These are phyloP conservation scores for Fusarium sp. DNA, from an alignment of 2,329 filamentous ascomycete species.

Conservation along the genomic window DNA sequence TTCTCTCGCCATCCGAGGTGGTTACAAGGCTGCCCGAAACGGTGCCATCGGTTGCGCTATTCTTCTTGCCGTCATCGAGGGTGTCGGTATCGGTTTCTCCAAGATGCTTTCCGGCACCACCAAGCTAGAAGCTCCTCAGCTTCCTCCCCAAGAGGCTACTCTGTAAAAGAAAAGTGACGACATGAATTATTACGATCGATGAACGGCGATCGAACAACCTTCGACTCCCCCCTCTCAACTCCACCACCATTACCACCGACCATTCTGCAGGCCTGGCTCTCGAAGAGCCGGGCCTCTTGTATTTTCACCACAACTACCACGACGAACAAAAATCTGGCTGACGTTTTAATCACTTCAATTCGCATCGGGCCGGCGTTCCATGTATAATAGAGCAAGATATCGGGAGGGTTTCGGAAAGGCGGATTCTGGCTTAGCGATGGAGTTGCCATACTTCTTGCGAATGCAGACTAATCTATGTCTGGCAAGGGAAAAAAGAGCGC, in stretches of 20 bases:
- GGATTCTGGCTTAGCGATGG: constrained; percentile 48
- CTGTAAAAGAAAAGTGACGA: constrained; percentile 44
- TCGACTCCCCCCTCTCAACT: constrained; percentile 48
- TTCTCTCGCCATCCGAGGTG: constrained; percentile 90
- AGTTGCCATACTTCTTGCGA: constrained; percentile 43
- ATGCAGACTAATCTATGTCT: constrained; percentile 35
- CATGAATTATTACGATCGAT: constrained; percentile 29
- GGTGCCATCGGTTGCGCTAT: constrained; percentile 97
- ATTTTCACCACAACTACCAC: constrained; percentile 36
- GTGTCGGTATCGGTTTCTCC: constrained; percentile 95
- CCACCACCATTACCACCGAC: constrained; percentile 36
- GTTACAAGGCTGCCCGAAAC: constrained; percentile 92
- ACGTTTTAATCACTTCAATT: constrained; percentile 42
- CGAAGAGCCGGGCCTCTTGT: constrained; percentile 35
- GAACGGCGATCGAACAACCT: constrained; percentile 25
- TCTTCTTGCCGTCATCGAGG: constrained; percentile 95
- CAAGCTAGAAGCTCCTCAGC: constrained; percentile 75
- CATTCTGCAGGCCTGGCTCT: constrained; percentile 23
- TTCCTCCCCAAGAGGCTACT: constrained; percentile 52
- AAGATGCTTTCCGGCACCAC: constrained; percentile 94
- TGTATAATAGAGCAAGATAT: constrained; percentile 52
- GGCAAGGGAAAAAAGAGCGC: constrained; percentile 29
- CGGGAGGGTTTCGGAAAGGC: constrained; percentile 33
- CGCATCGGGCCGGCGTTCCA: constrained; percentile 56
- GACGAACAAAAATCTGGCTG: constrained; percentile 41